Evolutionary conservation across 2,329 filamentous ascomycete genomes (phyloP).

Genomic region (Cladophialophora yegresii): DNA sequence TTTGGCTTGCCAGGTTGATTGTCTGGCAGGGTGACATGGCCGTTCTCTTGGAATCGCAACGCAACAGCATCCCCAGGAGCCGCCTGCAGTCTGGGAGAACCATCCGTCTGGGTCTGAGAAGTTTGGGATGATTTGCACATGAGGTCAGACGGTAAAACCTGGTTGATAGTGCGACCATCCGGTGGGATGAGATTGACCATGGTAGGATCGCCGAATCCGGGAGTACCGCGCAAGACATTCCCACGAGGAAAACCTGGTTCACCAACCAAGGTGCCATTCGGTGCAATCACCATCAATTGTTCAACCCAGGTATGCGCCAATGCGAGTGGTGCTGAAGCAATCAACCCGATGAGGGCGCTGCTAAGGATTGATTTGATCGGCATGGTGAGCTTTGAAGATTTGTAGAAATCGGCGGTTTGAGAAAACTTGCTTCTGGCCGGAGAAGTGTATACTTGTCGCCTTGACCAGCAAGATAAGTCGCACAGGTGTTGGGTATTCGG

Average conservation of each 20-base stretch:
- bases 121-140: constrained; percentile 68
- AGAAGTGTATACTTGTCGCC: neutral
- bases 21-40: constrained; percentile 66
- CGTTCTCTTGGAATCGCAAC: constrained; percentile 72
- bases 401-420: neutral
- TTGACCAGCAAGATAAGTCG: constrained; percentile 16
- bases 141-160: constrained; percentile 53
- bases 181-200: constrained; percentile 66
- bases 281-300: constrained; percentile 67
- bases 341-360: constrained; percentile 36
- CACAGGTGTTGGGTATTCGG: neutral
- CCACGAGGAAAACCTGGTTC: constrained; percentile 73
- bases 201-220: constrained; percentile 59
- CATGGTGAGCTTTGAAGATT: constrained; percentile 22
- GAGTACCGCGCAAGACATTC: constrained; percentile 60
- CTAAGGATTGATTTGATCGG: constrained; percentile 31
- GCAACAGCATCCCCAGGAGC: constrained; percentile 65
- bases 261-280: constrained; percentile 73
- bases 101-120: constrained; percentile 58
- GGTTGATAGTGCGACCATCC: constrained; percentile 51
- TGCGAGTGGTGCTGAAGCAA: constrained; percentile 27
- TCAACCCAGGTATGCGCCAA: constrained; percentile 81
- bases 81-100: constrained; percentile 64
- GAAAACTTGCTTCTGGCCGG: neutral
- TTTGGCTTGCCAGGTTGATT: constrained; percentile 61